phyloP scores from a whole-genome alignment of 2,329 filamentous ascomycete genomes.

The Pseudogymnoascus sp. region DNA sequence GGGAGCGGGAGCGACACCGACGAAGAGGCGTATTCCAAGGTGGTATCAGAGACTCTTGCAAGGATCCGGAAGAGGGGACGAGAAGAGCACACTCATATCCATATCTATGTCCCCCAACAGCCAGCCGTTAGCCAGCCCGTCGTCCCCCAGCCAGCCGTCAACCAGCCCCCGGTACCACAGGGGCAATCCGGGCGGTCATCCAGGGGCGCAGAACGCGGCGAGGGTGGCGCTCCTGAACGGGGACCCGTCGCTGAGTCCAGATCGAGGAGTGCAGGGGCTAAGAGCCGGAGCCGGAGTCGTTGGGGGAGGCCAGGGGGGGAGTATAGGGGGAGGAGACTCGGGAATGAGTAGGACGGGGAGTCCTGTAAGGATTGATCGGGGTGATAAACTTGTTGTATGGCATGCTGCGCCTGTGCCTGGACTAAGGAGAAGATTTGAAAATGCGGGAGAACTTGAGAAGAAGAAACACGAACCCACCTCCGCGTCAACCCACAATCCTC shows the following conservation, averaged over 20 bases:
- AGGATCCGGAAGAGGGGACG: conserved; percentile 11
- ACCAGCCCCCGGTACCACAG: background rate
- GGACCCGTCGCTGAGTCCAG: conserved; percentile 10
- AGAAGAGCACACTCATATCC: conserved; percentile 26
- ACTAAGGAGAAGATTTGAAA: background rate
- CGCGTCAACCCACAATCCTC: background rate
- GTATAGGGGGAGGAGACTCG: conserved; percentile 12
- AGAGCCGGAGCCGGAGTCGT: background rate
- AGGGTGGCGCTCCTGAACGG: conserved; percentile 19
- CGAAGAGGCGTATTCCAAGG: conserved; percentile 14
- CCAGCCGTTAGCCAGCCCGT: too few species aligned
- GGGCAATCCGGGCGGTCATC: conserved; percentile 15
- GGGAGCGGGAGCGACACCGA: background rate
- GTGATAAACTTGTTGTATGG: conserved; percentile 11
- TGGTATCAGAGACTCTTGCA: conserved; percentile 18
- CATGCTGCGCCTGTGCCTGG: conserved; percentile 9
- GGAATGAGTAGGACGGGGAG: conserved; percentile 15
- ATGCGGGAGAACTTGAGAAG: background rate
- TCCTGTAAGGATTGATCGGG: conserved; percentile 11
- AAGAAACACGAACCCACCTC: background rate
- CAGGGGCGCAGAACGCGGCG: conserved; percentile 20
- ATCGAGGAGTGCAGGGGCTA: conserved; percentile 11
- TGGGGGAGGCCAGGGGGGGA: background rate
- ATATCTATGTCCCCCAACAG: conserved; percentile 24
- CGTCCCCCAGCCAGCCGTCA: too few species aligned